These are phyloP conservation scores for Pseudogymnoascus sp. DNA, from an alignment of 2,329 filamentous ascomycete species.

Conservation along the genomic window DNA sequence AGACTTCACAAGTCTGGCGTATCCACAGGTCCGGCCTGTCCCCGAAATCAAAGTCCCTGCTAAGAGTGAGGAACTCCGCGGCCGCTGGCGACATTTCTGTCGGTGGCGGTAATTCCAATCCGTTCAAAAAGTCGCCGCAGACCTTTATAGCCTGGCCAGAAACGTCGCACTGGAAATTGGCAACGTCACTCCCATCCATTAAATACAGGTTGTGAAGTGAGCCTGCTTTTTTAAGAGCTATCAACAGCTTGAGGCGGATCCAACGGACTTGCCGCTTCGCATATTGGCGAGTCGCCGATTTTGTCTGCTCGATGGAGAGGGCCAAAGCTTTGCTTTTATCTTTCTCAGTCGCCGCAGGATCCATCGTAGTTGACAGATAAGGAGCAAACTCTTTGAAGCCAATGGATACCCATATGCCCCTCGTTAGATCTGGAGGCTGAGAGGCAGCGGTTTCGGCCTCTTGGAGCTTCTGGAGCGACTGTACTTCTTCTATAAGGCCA, in stretches of 20 bases:
- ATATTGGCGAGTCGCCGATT: slow-evolving; percentile 79
- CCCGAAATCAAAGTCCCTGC: slow-evolving; percentile 40
- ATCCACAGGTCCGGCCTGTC: slow-evolving; percentile 38
- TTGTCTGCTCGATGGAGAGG: slow-evolving; percentile 63
- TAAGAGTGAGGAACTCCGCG: slow-evolving; percentile 47
- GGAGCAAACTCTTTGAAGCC: slow-evolving; percentile 85
- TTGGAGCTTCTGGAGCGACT: slow-evolving; percentile 42
- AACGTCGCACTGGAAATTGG: slow-evolving; percentile 55
- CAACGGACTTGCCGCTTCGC: slow-evolving; percentile 76
- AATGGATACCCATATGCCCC: slow-evolving; percentile 94
- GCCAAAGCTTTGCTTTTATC: slow-evolving; percentile 44
- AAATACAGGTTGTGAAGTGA: slow-evolving; percentile 59
- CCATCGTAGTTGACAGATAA: slow-evolving; percentile 49
- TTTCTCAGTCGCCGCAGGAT: slow-evolving; percentile 21
- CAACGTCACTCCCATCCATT: slow-evolving; percentile 67
- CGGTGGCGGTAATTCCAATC: slow-evolving; percentile 34
- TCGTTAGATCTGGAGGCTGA: slow-evolving; percentile 56
- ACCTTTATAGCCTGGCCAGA: slow-evolving; percentile 55
- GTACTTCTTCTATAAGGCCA: slow-evolving; percentile 56
- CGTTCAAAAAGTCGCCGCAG: slow-evolving; percentile 53
- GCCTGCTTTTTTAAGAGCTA: slow-evolving; percentile 49
- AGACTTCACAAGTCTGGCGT: slow-evolving; percentile 61
- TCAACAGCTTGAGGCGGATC: slow-evolving; percentile 76
- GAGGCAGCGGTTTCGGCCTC: slow-evolving; percentile 39
- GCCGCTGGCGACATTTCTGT: slow-evolving; percentile 51